Percentiles rank a stretch among this genome's conserved stretches.
These are phyloP conservation scores for Cordia subcordata DNA, from an alignment of 257 asterid species.

Conservation along the genomic window DNA sequence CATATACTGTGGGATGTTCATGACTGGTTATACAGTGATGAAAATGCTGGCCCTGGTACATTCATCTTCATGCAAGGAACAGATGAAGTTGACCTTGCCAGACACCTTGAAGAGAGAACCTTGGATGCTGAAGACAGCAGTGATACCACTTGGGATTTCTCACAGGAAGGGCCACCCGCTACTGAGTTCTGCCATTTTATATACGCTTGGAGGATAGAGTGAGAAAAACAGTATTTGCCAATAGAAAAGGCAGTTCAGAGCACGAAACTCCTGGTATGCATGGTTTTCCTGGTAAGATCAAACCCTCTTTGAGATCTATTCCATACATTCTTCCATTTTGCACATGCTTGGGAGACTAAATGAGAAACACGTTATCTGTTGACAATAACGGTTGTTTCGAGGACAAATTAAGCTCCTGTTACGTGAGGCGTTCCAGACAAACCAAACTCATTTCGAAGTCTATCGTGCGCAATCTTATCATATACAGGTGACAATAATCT, in stretches of 20 bases:
- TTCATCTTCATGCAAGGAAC: constrained; percentile 56
- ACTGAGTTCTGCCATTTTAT: constrained; percentile 64
- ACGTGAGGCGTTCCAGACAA: too few species aligned
- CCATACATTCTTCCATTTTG: too few species aligned
- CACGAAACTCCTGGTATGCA: not conserved
- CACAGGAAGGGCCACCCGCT: constrained; percentile 15
- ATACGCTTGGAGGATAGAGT: constrained; percentile 69
- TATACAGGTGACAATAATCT: too few species aligned
- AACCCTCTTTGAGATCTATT: not conserved
- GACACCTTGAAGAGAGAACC: constrained; percentile 5
- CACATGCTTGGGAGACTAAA: too few species aligned
- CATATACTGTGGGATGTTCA: constrained; percentile 86
- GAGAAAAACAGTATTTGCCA: constrained; percentile 5
- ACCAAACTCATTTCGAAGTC: too few species aligned
- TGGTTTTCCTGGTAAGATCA: not conserved
- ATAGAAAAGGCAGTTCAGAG: not conserved
- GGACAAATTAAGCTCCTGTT: too few species aligned
- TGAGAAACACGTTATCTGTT: too few species aligned
- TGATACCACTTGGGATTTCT: constrained; percentile 13
- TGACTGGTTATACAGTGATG: constrained; percentile 60
- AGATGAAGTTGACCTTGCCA: constrained; percentile 16
- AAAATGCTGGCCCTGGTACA: constrained; percentile 46
- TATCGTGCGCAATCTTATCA: too few species aligned
- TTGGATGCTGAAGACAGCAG: constrained; percentile 4
- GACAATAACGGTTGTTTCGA: too few species aligned